These are phyloP conservation scores for Bryoerythrophyllum caledonicum DNA, from an alignment of 225 moss, liverwort and hornwort genomes.

Conservation along the genomic window DNA sequence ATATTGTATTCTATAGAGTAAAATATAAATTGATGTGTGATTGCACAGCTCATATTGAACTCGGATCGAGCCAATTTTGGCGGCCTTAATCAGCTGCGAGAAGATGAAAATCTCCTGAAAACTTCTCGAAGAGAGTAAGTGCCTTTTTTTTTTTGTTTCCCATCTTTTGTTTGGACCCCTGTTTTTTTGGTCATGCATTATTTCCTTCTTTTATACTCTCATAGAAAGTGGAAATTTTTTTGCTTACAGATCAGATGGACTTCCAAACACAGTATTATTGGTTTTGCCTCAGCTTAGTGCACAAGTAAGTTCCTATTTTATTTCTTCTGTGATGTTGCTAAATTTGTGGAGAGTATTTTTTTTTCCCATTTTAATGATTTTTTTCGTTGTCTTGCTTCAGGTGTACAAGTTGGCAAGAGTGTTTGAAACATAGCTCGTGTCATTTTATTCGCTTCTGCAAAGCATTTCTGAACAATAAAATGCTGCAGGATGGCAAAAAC, in stretches of 20 bases:
- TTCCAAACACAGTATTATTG: conserved; percentile 53
- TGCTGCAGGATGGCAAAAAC: neutral
- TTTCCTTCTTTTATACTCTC: neutral
- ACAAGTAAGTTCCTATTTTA: conserved; percentile 49
- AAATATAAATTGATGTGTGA: conserved; percentile 6
- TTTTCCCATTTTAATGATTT: neutral
- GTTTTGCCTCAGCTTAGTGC: conserved; percentile 71
- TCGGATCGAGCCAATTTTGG: conserved; percentile 80
- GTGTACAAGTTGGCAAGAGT: conserved; percentile 77
- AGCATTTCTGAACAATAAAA: no score
- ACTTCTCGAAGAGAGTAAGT: conserved; percentile 65
- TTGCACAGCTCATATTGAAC: conserved; percentile 75
- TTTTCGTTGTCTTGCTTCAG: conserved; percentile 39
- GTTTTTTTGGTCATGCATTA: neutral
- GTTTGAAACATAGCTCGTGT: conserved; percentile 54
- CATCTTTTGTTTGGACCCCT: neutral
- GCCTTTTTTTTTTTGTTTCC: neutral
- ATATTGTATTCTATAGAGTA: no score
- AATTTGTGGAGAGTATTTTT: neutral
- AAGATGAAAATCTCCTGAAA: conserved; percentile 34
- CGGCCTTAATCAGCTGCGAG: conserved; percentile 57
- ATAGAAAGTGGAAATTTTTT: neutral
- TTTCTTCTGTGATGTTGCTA: neutral
- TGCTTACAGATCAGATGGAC: conserved; percentile 64
- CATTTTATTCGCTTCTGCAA: neutral